Conservation (phyloP, 2,329 filamentous ascomycete genomes). For the Xylaria multiplex region DNA sequence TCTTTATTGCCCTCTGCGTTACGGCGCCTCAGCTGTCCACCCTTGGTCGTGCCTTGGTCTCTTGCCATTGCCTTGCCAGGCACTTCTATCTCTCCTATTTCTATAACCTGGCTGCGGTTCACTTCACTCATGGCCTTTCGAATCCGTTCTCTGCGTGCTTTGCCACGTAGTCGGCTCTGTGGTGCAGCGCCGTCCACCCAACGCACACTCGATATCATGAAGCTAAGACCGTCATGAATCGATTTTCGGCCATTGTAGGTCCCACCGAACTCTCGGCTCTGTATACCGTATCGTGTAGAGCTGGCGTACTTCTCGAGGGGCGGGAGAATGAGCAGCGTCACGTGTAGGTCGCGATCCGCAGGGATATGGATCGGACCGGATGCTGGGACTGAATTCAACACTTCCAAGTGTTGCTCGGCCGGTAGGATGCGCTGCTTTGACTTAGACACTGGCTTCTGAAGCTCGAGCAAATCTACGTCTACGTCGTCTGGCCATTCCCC, state of each 20-base stretch:
- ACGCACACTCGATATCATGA: conserved; percentile 80
- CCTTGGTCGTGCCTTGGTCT: conserved; percentile 45
- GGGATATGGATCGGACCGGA: conserved; percentile 72
- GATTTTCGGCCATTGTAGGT: conserved; percentile 55
- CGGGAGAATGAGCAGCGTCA: conserved; percentile 86
- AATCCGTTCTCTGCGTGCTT: conserved; percentile 66
- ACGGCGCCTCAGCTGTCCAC: conserved; percentile 40
- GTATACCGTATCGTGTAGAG: conserved; percentile 81
- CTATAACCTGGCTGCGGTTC: conserved; percentile 52
- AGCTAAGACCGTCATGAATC: conserved; percentile 87
- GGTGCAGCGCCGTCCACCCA: conserved; percentile 82
- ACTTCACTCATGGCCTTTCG: conserved; percentile 65
- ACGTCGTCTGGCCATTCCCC: conserved; percentile 87
- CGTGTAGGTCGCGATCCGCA: conserved; percentile 80
- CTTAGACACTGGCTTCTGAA: conserved; percentile 55
- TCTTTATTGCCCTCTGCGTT: conserved; percentile 57
- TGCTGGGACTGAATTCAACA: conserved; percentile 64
- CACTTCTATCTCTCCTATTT: conserved; percentile 45
- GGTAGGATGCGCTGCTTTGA: conserved; percentile 47
- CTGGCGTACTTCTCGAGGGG: conserved; percentile 79
- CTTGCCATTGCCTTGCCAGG: conserved; percentile 39
- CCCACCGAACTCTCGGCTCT: conserved; percentile 80
- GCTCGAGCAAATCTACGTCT: conserved; percentile 72
- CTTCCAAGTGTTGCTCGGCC: conserved; percentile 51
- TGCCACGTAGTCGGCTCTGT: conserved; percentile 65